Evolutionary conservation across 2,329 filamentous ascomycete genomes (phyloP).

Genomic region (Penicillium sp.): DNA sequence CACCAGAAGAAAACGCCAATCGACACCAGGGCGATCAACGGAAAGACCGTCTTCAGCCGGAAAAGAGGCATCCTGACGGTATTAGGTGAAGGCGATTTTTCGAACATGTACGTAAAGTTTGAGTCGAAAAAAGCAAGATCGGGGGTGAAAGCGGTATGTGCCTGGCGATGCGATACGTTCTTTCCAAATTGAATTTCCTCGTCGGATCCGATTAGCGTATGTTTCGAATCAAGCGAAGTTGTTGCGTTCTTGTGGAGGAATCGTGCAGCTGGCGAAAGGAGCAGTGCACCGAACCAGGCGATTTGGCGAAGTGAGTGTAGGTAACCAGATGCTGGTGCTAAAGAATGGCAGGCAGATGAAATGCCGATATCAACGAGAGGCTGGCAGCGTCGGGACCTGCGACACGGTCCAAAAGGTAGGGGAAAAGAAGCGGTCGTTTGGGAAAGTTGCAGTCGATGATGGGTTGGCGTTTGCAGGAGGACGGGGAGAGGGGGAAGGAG

Average conservation of each 20-base stretch:
- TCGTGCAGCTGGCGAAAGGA: neutral
- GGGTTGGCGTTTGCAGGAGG: neutral
- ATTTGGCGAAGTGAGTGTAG: slow-evolving; percentile 15
- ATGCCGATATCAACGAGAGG: slow-evolving; percentile 38
- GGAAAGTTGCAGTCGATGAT: neutral
- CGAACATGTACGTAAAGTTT: slow-evolving; percentile 32
- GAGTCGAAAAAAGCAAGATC: neutral
- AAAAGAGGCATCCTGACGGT: slow-evolving; percentile 43
- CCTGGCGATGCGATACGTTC: neutral
- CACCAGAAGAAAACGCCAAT: slow-evolving; percentile 46
- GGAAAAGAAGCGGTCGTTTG: neutral
- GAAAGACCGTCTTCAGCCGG: slow-evolving; percentile 43
- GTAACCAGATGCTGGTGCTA: slow-evolving; percentile 14
- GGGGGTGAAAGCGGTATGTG: neutral
- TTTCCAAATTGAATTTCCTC: slow-evolving; percentile 8
- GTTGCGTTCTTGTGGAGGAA: neutral
- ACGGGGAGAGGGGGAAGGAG: slow-evolving; percentile 2
- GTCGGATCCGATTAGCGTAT: neutral
- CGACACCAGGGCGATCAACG: slow-evolving; percentile 40
- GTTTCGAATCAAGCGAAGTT: neutral
- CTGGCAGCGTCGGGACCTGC: slow-evolving; percentile 39
- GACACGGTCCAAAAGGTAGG: slow-evolving; percentile 28
- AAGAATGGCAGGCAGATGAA: slow-evolving; percentile 28
- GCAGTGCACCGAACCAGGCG: slow-evolving; percentile 8
- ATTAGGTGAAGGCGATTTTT: slow-evolving; percentile 28